Evolutionary conservation across 1,139 yeast genomes (phyloP).

Genomic region (Geotrichum klebahnii): DNA sequence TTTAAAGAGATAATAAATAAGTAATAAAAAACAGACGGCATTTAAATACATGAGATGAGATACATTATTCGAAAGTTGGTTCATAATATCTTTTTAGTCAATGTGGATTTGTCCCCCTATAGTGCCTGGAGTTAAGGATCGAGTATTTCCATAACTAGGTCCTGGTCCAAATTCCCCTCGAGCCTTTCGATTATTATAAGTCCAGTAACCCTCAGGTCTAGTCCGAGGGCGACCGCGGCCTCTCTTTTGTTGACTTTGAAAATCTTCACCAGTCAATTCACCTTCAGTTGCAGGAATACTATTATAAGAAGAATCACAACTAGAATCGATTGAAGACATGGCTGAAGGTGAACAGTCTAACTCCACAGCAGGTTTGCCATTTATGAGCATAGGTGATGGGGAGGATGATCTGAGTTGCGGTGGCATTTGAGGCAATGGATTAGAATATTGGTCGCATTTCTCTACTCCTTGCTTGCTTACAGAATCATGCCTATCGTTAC

Average conservation of each 20-base stretch:
- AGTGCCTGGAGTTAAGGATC: not conserved
- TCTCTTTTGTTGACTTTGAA: constrained; percentile 1
- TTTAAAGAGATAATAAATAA: not conserved
- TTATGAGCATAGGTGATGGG: no score
- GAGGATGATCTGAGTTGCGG: no score
- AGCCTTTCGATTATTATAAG: constrained; percentile 8
- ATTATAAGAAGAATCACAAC: not conserved
- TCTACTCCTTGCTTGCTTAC: no score
- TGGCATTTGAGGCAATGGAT: no score
- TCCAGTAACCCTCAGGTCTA: constrained; percentile 10
- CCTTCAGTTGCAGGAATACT: not conserved
- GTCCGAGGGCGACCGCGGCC: constrained; percentile 13
- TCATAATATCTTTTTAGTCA: not conserved
- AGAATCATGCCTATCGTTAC: no score
- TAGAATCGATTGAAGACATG: no score
- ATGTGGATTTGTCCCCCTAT: not conserved
- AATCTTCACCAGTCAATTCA: not conserved
- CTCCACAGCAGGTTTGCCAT: not conserved
- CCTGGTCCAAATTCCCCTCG: constrained; percentile 8
- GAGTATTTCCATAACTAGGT: not conserved
- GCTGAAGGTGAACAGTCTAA: not conserved
- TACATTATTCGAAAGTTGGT: not conserved
- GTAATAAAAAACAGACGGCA: not conserved
- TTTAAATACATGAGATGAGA: no score
- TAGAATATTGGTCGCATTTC: no score